Base-by-base conservation (phyloP, 495 filamentous ascomycete species). In the Lichenothelia convexa region DNA sequence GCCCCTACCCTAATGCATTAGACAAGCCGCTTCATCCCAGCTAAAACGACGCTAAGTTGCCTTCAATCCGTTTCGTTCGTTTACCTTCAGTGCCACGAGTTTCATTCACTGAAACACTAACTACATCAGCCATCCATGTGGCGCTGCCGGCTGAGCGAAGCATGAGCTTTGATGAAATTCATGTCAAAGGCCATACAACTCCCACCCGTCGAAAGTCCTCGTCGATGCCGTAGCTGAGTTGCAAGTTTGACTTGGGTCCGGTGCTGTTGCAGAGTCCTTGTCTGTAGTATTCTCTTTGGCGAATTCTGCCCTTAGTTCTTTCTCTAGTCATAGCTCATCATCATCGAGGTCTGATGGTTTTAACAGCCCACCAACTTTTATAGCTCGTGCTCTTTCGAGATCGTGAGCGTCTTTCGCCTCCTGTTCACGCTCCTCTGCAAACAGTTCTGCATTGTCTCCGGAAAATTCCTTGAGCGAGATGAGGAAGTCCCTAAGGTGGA, bases 271-370 rank as follows among this genome's bases (percentile, higher is more conserved):
- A 27, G 24, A n/a, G 8, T 16, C 35, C 15, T 38, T 21, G 11
- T 4, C 12, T 7, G 20, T 22, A 13, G 3, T 20, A 4, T 46
- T 52, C 40, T 46, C 46, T 30, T 39, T 38, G 11, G 46, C 49
- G 24, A 17, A 27, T 7, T 35, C 36, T 12, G 40, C 35, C 23
- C 26, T 21, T 29, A 47, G 26, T 1, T 55, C 53, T 44, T 55
- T 36, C 38, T 46, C 62, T 30, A 84, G 78, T 93, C 82, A 93
- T 56, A 94, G 64, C 57, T 93, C 86, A 50, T 93, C 86, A 46
- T 94, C 86, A 35, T 92, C 85, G 49, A 94, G 72, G 49, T 94
- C 86, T 16, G 81, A 82, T 32, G 86, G 86, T 61, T 94, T 93
- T 44, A 94, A 61, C 45, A 94, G 59, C 20, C 86, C 86, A 39